phyloP scores from a whole-genome alignment of 2,329 filamentous ascomycete species.

The Colletotrichum brevisporum region DNA sequence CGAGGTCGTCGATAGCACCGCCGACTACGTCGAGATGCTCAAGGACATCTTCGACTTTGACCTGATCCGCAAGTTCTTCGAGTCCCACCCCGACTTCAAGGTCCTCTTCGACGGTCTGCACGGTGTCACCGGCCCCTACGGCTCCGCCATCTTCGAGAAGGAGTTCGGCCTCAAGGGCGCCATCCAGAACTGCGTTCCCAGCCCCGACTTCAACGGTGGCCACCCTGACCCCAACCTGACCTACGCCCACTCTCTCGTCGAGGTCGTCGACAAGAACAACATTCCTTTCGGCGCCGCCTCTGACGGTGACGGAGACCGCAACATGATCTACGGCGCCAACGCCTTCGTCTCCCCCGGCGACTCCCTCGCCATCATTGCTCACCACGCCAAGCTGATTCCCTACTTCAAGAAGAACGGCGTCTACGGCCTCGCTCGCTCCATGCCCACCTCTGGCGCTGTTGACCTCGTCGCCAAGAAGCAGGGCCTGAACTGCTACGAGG shows the following conservation, averaged over 20 bases:
- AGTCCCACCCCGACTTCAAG: slow-evolving; percentile 91
- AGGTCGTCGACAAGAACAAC: slow-evolving; percentile 89
- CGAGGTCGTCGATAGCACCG: slow-evolving; percentile 92
- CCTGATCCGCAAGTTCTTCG: slow-evolving; percentile 94
- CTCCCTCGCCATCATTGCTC: slow-evolving; percentile 97
- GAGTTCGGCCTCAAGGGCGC: slow-evolving; percentile 85
- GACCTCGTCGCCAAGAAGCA: slow-evolving; percentile 97
- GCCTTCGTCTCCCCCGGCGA: slow-evolving; percentile 97
- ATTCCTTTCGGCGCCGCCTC: slow-evolving; percentile 98
- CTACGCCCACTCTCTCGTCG: slow-evolving; percentile 94
- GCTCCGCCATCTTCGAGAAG: slow-evolving; percentile 92
- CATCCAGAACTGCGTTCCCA: slow-evolving; percentile 93
- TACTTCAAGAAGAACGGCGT: slow-evolving; percentile 99
- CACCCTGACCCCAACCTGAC: slow-evolving; percentile 99
- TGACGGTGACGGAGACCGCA: slow-evolving; percentile 97
- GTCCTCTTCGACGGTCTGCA: slow-evolving; percentile 95
- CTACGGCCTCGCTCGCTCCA: slow-evolving; percentile 93
- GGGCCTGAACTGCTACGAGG: slow-evolving; percentile 92
- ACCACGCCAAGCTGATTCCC: slow-evolving; percentile 95
- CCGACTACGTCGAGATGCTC: slow-evolving; percentile 94
- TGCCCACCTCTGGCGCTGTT: slow-evolving; percentile 96
- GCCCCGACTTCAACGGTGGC: slow-evolving; percentile 95
- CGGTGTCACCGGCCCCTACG: slow-evolving; percentile 96
- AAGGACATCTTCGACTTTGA: slow-evolving; percentile 99
- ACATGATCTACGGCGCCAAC: slow-evolving; percentile 99